Evolutionary conservation across 306 rosid genomes (phyloP), one percentile per base, ranked within the genome.

Genomic region (Begonia peltatifolia): DNA sequence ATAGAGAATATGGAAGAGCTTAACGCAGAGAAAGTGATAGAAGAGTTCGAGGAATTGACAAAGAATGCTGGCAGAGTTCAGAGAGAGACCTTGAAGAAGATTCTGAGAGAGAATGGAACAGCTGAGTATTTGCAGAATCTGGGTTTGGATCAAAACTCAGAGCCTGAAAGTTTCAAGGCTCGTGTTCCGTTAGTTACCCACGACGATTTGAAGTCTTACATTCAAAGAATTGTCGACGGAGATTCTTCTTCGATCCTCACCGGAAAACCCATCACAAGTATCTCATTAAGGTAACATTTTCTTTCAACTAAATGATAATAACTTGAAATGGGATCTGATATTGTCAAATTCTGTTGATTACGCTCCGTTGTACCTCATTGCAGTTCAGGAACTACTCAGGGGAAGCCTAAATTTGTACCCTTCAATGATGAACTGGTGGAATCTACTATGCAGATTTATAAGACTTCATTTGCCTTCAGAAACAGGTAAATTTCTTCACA

Each of bases 381-480:
- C 75, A 89, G 95, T 55, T 89, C 97, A 74, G 97, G 97, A 6
- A 89, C 97, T 47, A 82, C 94, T 66, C 83, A 78, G 41, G 95
- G 97, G 63, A 89, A 56, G 78, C 89, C 81, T 35, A 89, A 89
- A 59, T 69, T 54, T 57, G 57, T 89, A 13, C 97, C 97, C 16
- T 89, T 84, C 80, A 89, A 80, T 47, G 97, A 89, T 54, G 87
- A 82, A 61, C 52, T 89, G 77, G 71, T 85, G 68, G 87, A 72
- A 47, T 56, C 79, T 54, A 89, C 95, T 41, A 50, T 72, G 73
- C 94, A 78, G 61, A 89, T 82, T 58, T 85, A 60, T 25, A 70
- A 61, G 58, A 85, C 95, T 55, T 80, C 97, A 60, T 89, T 85
- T 65, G 90, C 90, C 63, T 82, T 53, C 55, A 76, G 95, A 65